Conservation (phyloP, 345 rosid genomes). For the Syzygium oleosum region DNA sequence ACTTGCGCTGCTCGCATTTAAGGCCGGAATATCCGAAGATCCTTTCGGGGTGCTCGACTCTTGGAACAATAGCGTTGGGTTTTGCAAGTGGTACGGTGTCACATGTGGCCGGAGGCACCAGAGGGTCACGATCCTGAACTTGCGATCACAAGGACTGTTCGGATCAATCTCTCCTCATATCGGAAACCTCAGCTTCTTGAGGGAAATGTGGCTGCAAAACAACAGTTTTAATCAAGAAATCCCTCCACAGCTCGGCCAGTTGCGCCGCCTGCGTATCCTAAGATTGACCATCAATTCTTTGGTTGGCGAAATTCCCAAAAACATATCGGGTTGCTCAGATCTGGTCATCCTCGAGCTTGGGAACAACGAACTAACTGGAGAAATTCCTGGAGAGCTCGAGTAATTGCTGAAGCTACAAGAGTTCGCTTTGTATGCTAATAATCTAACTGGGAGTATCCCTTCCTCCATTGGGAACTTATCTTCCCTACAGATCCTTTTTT, state of each 20-base stretch:
- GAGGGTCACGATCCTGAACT: background rate
- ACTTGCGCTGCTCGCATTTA: background rate
- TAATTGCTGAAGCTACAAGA: accelerated
- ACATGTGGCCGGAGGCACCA: accelerated
- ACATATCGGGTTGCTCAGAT: background rate
- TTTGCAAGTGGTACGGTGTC: background rate
- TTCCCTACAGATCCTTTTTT: accelerated
- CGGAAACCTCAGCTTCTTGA: background rate
- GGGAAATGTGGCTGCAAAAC: background rate
- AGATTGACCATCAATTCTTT: accelerated
- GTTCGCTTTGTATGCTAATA: accelerated
- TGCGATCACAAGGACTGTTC: background rate
- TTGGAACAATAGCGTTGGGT: background rate
- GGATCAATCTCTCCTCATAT: background rate
- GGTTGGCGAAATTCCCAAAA: background rate
- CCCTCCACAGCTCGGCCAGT: background rate
- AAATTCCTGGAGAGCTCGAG: background rate
- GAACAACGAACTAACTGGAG: background rate
- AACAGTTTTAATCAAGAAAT: background rate
- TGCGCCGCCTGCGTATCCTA: background rate
- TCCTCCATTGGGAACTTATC: background rate
- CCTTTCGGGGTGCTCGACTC: background rate
- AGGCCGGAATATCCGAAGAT: background rate
- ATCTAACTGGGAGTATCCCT: background rate
- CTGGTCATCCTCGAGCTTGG: accelerated